Evolutionary conservation across 2,329 filamentous ascomycete genomes (phyloP).

Genomic region (Cadophora malorum): DNA sequence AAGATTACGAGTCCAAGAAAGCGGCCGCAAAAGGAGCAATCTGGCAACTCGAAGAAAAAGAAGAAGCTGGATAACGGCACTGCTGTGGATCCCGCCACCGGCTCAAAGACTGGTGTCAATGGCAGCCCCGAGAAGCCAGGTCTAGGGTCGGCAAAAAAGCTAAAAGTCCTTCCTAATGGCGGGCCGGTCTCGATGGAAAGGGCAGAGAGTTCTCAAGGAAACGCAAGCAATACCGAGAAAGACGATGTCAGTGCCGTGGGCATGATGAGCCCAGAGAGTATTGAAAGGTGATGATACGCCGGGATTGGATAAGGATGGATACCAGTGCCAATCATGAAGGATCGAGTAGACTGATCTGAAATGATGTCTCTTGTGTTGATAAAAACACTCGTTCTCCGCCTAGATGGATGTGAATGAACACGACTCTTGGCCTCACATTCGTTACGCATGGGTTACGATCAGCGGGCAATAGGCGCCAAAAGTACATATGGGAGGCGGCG

Average conservation of each 20-base stretch:
- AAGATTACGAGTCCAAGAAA: constrained; percentile 89
- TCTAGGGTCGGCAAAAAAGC: constrained; percentile 58
- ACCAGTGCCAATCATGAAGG: constrained; percentile 8
- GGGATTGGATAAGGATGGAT: constrained; percentile 9
- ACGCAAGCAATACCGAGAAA: constrained; percentile 62
- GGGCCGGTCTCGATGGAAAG: constrained; percentile 59
- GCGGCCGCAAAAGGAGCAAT: constrained; percentile 80
- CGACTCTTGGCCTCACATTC: constrained; percentile 1
- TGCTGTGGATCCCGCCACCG: constrained; percentile 44
- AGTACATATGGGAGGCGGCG: constrained; percentile 18
- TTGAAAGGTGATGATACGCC: constrained; percentile 33
- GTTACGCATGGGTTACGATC: constrained; percentile 6
- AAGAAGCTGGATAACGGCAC: constrained; percentile 72
- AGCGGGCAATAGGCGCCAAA: constrained; percentile 9
- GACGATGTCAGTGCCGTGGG: constrained; percentile 73
- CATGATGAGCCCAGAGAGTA: constrained; percentile 85
- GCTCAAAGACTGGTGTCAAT: constrained; percentile 43
- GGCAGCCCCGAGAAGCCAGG: constrained; percentile 49
- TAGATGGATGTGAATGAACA: constrained; percentile 13
- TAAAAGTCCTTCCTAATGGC: constrained; percentile 48
- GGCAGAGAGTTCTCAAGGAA: constrained; percentile 62
- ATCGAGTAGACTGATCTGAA: constrained; percentile 1
- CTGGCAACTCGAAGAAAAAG: constrained; percentile 85
- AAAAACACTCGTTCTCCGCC: constrained; percentile 17
- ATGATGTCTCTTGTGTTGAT: constrained; percentile 10